Evolutionary conservation across 768 basidiomycete species (phyloP).

Genomic region (Boletus patriciae): DNA sequence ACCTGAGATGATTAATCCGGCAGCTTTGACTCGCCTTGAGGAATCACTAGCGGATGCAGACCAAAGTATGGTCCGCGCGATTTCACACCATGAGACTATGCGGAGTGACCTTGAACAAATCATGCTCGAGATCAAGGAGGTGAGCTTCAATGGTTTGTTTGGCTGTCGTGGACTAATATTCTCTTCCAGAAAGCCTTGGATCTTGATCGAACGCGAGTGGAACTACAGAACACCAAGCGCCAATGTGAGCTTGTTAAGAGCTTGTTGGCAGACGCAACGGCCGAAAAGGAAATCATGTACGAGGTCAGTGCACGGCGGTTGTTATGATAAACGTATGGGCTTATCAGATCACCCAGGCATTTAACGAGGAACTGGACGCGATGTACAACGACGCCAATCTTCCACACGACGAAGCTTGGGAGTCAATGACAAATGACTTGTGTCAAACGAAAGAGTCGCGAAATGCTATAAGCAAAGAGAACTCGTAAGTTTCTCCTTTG

Average conservation of each 20-base stretch:
- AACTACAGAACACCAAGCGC: conserved; percentile 67
- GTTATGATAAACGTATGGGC: background rate
- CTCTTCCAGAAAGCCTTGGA: conserved; percentile 56
- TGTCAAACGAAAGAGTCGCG: conserved; percentile 71
- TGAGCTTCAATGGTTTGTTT: conserved; percentile 29
- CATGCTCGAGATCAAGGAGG: conserved; percentile 56
- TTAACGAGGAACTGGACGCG: conserved; percentile 90
- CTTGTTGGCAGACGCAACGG: conserved; percentile 70
- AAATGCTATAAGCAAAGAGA: conserved; percentile 75
- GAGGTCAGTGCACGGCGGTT: conserved; percentile 55
- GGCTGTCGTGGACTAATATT: background rate
- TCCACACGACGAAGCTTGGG: conserved; percentile 81
- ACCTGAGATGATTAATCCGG: conserved; percentile 17
- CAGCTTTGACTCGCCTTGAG: conserved; percentile 40
- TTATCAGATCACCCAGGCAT: conserved; percentile 55
- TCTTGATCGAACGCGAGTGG: conserved; percentile 58
- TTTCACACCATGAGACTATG: conserved; percentile 56
- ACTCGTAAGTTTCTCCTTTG: conserved; percentile 55
- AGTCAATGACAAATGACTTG: conserved; percentile 72
- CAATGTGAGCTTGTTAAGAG: conserved; percentile 80
- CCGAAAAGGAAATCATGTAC: conserved; percentile 92
- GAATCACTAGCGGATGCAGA: conserved; percentile 59
- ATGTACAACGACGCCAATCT: conserved; percentile 87
- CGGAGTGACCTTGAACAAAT: conserved; percentile 51
- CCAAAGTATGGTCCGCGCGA: conserved; percentile 48